These are phyloP conservation scores for Asterophora parasitica DNA, from an alignment of 768 basidiomycete species.

Conservation along the genomic window DNA sequence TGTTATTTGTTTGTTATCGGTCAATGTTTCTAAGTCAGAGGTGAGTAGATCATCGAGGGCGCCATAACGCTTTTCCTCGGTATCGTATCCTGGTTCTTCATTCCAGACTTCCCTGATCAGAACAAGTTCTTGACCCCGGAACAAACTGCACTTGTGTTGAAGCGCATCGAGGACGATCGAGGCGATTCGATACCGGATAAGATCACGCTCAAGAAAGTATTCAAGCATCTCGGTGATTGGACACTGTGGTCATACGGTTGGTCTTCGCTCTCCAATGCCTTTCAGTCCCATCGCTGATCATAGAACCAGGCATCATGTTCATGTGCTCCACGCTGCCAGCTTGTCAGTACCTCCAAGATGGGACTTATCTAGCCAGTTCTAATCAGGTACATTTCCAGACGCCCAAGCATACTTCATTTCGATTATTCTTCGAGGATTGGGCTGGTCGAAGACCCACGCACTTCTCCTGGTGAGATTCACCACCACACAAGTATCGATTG, in stretches of 20 bases:
- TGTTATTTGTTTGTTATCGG: not conserved
- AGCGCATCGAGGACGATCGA: conserved; percentile 46
- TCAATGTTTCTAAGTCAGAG: not conserved
- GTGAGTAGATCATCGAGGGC: conserved; percentile 40
- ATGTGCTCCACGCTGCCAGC: conserved; percentile 40
- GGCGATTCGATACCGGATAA: conserved; percentile 44
- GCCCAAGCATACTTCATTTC: conserved; percentile 43
- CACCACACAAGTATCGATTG: not conserved
- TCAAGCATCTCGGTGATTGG: conserved; percentile 40
- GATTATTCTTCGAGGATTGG: conserved; percentile 42
- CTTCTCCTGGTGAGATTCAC: conserved; percentile 35
- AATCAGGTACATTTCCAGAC: conserved; percentile 18
- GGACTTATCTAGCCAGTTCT: not conserved
- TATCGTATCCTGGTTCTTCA: conserved; percentile 34
- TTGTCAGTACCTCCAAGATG: conserved; percentile 22
- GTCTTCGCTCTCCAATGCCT: conserved; percentile 3
- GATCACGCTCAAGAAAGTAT: conserved; percentile 31
- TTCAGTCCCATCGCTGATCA: conserved; percentile 1
- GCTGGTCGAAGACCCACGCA: conserved; percentile 31
- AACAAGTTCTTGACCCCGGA: conserved; percentile 40
- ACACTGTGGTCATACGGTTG: conserved; percentile 43
- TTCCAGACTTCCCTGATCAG: conserved; percentile 43
- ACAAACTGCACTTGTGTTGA: conserved; percentile 39
- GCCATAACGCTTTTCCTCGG: conserved; percentile 37
- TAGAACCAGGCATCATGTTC: conserved; percentile 36